Percentiles rank a stretch among this genome's conserved stretches.
Conservation (phyloP, 1,139 yeast species). For the Ashbya aceris region DNA sequence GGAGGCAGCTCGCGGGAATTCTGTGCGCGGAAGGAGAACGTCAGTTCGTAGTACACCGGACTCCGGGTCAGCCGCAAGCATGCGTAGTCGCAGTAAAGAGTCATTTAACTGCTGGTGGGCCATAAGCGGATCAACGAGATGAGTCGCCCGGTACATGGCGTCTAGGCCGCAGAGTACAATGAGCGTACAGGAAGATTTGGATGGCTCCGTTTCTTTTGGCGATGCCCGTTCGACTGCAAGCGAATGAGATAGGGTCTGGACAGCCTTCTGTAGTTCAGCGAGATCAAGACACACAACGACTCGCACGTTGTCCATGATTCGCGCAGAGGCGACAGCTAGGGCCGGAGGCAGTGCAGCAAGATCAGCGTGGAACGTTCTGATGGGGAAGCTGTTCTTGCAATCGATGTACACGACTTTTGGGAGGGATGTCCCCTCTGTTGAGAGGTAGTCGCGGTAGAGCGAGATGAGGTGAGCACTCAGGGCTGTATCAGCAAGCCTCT, state of each 20-base stretch:
- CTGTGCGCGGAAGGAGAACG: slow-evolving; percentile 1
- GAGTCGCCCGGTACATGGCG: slow-evolving; percentile 23
- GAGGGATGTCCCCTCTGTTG: neutral
- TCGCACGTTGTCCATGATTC: slow-evolving; percentile 21
- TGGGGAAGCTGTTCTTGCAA: slow-evolving; percentile 2
- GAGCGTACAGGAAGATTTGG: neutral
- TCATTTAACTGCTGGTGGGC: slow-evolving; percentile 19
- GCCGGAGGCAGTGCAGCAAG: neutral
- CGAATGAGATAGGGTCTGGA: slow-evolving; percentile 15
- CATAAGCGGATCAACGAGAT: slow-evolving; percentile 12
- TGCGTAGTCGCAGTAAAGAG: slow-evolving; percentile 17
- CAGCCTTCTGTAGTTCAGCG: slow-evolving; percentile 15
- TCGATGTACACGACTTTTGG: slow-evolving; percentile 2
- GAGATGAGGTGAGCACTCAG: neutral
- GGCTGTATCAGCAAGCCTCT: neutral
- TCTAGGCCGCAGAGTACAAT: slow-evolving; percentile 21
- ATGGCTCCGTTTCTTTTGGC: neutral
- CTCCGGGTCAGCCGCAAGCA: slow-evolving; percentile 8
- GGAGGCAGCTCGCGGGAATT: slow-evolving; percentile 1
- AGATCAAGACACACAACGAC: slow-evolving; percentile 22
- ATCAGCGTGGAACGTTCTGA: neutral
- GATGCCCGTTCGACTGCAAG: slow-evolving; percentile 12
- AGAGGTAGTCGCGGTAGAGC: neutral
- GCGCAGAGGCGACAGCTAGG: neutral
- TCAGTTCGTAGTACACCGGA: slow-evolving; percentile 4